Percentiles rank a stretch among this genome's conserved stretches.
These are phyloP conservation scores for Penicillium occitanis DNA, from an alignment of 2,329 filamentous ascomycete species.

Conservation along the genomic window DNA sequence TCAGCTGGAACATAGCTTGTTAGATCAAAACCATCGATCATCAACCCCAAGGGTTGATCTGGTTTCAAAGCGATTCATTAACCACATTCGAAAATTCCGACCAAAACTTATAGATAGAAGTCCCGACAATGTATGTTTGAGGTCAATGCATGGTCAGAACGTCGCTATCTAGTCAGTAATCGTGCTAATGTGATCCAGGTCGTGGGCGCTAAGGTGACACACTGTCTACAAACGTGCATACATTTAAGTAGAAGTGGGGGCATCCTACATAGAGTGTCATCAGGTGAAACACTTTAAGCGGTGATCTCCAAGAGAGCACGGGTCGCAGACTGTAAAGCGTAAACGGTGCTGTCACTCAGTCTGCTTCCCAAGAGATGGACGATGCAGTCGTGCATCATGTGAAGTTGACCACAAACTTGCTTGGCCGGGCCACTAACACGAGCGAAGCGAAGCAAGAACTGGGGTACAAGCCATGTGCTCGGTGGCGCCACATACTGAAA, in stretches of 20 bases:
- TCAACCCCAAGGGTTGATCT: not conserved
- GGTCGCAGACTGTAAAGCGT: not conserved
- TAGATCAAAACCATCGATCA: not conserved
- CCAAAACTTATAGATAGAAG: not conserved
- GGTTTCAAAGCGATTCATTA: not conserved
- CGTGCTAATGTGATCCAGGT: not conserved
- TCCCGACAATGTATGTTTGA: conserved; percentile 3
- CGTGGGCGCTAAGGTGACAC: conserved; percentile 1
- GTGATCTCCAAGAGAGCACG: not conserved
- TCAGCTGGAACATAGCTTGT: not conserved
- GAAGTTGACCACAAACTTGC: not conserved
- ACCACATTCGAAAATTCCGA: not conserved
- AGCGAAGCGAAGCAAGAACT: not conserved
- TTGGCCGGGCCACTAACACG: not conserved
- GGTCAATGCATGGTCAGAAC: conserved; percentile 2
- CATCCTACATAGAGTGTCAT: conserved; percentile 1
- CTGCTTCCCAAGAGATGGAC: not conserved
- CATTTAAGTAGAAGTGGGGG: not conserved
- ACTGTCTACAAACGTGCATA: not conserved
- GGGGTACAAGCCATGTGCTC: not conserved
- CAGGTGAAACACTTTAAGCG: conserved; percentile 5
- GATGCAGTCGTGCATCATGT: not conserved
- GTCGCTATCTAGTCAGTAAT: not conserved
- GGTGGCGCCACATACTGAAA: not conserved
- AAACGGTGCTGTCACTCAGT: not conserved